These are phyloP conservation scores for Setomelanomma holmii DNA, from an alignment of 2,329 filamentous ascomycete species.

Conservation along the genomic window DNA sequence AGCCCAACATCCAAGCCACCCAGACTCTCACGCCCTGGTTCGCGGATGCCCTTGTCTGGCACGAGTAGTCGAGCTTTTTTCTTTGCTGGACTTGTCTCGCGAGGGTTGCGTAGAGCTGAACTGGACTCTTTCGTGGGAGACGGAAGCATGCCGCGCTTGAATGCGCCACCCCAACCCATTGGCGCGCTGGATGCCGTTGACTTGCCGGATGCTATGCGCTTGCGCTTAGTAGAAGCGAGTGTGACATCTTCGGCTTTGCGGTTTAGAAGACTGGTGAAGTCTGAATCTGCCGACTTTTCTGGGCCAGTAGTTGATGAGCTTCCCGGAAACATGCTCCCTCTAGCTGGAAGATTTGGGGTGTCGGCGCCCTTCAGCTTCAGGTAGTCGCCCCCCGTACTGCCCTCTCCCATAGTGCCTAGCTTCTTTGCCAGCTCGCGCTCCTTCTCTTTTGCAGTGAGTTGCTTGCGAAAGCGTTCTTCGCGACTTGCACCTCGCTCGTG, in stretches of 20 bases:
- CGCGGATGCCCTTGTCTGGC: constrained; percentile 57
- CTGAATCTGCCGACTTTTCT: constrained; percentile 25
- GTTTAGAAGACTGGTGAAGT: constrained; percentile 53
- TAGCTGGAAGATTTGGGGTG: constrained; percentile 25
- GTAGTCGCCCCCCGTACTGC: constrained; percentile 73
- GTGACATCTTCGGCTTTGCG: constrained; percentile 53
- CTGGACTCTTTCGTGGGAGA: constrained; percentile 40
- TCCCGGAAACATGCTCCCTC: constrained; percentile 21
- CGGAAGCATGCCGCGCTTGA: constrained; percentile 49
- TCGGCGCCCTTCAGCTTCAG: constrained; percentile 57
- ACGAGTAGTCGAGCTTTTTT: constrained; percentile 58
- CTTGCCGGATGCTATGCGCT: constrained; percentile 41
- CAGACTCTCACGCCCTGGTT: constrained; percentile 57
- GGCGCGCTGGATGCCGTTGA: constrained; percentile 42
- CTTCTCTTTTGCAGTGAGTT: constrained; percentile 71
- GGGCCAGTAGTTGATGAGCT: constrained; percentile 21
- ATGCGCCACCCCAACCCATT: constrained; percentile 58
- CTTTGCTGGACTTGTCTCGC: constrained; percentile 51
- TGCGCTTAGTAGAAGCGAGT: constrained; percentile 55
- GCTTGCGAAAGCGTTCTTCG: constrained; percentile 70
- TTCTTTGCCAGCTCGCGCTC: constrained; percentile 75
- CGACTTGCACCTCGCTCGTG: constrained; percentile 61
- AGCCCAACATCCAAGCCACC: constrained; percentile 45
- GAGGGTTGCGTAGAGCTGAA: constrained; percentile 35
- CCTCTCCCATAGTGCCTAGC: constrained; percentile 67